Evolutionary conservation across 169 alveolate species (phyloP).

Genomic region (Eimeria zaria): DNA sequence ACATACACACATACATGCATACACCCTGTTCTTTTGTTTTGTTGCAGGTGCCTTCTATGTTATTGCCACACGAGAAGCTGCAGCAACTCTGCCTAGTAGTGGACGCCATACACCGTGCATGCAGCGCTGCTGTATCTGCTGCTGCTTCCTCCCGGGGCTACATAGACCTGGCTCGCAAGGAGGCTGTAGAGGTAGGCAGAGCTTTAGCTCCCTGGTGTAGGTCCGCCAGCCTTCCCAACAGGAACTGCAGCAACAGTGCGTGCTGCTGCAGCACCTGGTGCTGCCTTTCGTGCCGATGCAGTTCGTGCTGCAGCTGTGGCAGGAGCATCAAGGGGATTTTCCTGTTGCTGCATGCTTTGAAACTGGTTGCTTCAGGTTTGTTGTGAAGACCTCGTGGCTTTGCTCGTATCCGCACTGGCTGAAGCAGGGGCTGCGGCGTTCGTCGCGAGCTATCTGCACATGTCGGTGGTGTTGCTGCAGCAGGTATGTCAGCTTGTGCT

Average conservation of each 20-base stretch:
- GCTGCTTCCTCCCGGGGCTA: neutral
- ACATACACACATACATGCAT: too few relatives aligned
- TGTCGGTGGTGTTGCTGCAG: slow-evolving; percentile 49
- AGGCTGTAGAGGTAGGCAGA: slow-evolving; percentile 30
- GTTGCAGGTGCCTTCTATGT: slow-evolving; percentile 45
- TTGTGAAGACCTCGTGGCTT: slow-evolving; percentile 52
- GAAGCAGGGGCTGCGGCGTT: neutral
- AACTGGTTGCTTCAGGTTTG: neutral
- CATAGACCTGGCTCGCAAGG: neutral
- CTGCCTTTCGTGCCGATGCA: too few relatives aligned
- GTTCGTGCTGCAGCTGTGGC: too few relatives aligned
- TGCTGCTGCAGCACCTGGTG: too few relatives aligned
- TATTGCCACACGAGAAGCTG: slow-evolving; percentile 55
- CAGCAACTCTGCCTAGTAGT: slow-evolving; percentile 45
- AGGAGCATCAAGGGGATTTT: neutral
- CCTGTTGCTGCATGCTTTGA: slow-evolving; percentile 8
- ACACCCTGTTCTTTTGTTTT: neutral
- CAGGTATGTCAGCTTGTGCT: neutral
- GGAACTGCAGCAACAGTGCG: neutral
- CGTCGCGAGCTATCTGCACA: slow-evolving; percentile 36
- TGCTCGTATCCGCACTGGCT: slow-evolving; percentile 24
- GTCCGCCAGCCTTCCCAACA: neutral
- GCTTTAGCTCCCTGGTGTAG: neutral
- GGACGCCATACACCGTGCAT: slow-evolving; percentile 62
- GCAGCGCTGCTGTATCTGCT: slow-evolving; percentile 41